These are phyloP conservation scores for Fraxinus americana DNA, from an alignment of 257 asterid genomes.

Conservation along the genomic window DNA sequence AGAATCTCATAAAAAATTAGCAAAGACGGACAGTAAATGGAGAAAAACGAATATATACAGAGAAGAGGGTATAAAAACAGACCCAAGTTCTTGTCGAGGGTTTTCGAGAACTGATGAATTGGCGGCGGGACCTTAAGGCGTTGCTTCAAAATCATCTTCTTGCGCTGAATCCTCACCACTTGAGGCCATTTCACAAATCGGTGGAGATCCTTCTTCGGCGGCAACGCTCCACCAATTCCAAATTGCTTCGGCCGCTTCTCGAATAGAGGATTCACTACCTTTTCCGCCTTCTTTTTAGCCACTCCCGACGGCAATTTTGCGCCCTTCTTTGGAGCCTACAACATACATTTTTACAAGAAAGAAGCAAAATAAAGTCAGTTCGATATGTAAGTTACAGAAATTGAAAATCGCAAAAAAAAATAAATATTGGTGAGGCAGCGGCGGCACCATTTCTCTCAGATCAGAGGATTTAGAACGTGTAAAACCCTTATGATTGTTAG, in stretches of 20 bases:
- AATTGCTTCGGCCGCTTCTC: constrained; percentile 62
- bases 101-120: constrained; percentile 57
- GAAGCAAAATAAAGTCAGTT: background rate
- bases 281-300: constrained; percentile 46
- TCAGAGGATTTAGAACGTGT: background rate
- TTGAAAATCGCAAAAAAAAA: background rate
- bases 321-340: constrained; percentile 62
- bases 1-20: background rate
- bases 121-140: constrained; percentile 55
- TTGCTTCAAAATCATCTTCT: constrained; percentile 52
- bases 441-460: constrained; percentile 3
- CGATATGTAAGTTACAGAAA: background rate
- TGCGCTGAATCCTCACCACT: constrained; percentile 60
- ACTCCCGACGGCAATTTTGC: constrained; percentile 40
- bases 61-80: background rate
- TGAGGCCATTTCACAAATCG: constrained; percentile 63
- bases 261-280: constrained; percentile 48
- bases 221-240: constrained; percentile 58
- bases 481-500: background rate
- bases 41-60: background rate
- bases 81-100: constrained; percentile 57
- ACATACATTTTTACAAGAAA: background rate
- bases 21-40: background rate
- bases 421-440: background rate
- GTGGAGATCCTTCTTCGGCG: constrained; percentile 62